Evolutionary conservation across 106 monocot species (phyloP).

Genomic region (Dendrobium huoshanense): DNA sequence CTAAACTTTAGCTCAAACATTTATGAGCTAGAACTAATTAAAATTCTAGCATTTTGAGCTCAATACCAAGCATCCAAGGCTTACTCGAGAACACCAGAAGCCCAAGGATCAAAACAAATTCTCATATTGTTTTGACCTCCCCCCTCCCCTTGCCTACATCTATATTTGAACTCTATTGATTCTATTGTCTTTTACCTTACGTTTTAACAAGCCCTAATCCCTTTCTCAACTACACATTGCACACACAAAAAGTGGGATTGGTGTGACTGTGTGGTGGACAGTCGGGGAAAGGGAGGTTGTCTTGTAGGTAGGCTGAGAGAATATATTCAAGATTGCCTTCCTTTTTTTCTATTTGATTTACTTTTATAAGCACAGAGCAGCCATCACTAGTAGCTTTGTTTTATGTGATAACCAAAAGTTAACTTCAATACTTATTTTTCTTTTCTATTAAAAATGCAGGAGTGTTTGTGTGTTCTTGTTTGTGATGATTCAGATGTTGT

Average conservation of each 20-base stretch:
- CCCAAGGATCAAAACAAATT: too few species aligned
- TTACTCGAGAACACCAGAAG: too few species aligned
- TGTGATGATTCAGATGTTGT: conserved; percentile 77
- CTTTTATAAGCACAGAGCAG: background rate
- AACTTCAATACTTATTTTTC: background rate
- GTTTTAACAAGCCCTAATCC: background rate
- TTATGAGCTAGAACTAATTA: too few species aligned
- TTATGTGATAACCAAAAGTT: background rate
- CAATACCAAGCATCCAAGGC: too few species aligned
- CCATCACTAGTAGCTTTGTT: background rate
- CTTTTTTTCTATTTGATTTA: background rate
- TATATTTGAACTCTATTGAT: background rate
- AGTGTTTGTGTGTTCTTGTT: conserved; percentile 83
- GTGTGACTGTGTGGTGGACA: background rate
- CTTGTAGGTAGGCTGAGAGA: background rate
- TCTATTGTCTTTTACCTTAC: background rate
- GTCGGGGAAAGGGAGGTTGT: background rate
- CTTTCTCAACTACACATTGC: background rate
- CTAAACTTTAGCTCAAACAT: too few species aligned
- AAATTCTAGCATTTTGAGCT: too few species aligned
- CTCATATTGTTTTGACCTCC: too few species aligned
- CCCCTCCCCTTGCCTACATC: too few species aligned
- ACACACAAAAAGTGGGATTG: background rate
- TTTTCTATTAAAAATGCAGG: conserved; percentile 45
- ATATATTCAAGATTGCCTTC: background rate